A percentile compares a stretch with the other conserved stretches of the same genome.
Conservation (phyloP, 495 filamentous ascomycete genomes). For the Penicillium soppii region DNA sequence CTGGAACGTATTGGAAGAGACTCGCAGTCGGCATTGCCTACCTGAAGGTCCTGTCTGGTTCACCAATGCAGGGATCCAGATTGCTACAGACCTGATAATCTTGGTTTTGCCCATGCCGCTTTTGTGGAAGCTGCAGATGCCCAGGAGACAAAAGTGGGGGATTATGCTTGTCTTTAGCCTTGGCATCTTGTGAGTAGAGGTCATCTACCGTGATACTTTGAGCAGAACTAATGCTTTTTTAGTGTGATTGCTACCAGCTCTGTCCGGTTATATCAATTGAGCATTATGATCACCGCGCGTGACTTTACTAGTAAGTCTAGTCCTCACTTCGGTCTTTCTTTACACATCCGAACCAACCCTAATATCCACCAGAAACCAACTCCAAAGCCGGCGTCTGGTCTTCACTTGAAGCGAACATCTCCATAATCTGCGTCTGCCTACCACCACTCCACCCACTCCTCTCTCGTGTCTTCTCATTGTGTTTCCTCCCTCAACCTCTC, state of each 20-base stretch:
- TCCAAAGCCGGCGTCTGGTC: constrained; percentile 65
- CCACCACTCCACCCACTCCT: constrained; percentile 79
- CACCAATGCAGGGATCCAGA: constrained; percentile 45
- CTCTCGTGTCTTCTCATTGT: constrained; percentile 64
- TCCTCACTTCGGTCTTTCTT: background rate
- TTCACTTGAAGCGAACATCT: constrained; percentile 74
- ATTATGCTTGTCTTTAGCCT: constrained; percentile 45
- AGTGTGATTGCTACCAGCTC: constrained; percentile 42
- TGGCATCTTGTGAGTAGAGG: constrained; percentile 45
- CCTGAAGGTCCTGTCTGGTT: constrained; percentile 37
- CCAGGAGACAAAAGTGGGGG: constrained; percentile 38
- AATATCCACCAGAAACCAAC: constrained; percentile 33
- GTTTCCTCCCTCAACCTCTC: constrained; percentile 21
- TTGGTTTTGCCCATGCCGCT: constrained; percentile 47
- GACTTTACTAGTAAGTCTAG: constrained; percentile 27
- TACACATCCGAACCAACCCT: background rate
- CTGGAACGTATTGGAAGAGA: constrained; percentile 16
- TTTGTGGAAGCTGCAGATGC: constrained; percentile 39
- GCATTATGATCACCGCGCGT: constrained; percentile 3
- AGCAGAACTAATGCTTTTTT: background rate
- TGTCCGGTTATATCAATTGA: constrained; percentile 28
- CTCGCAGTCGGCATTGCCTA: constrained; percentile 26
- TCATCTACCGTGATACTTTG: background rate
- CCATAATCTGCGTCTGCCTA: constrained; percentile 82
- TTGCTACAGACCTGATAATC: constrained; percentile 46